Evolutionary conservation across 2,329 filamentous ascomycete genomes (phyloP).

Genomic region (Mollisia scopiformis): DNA sequence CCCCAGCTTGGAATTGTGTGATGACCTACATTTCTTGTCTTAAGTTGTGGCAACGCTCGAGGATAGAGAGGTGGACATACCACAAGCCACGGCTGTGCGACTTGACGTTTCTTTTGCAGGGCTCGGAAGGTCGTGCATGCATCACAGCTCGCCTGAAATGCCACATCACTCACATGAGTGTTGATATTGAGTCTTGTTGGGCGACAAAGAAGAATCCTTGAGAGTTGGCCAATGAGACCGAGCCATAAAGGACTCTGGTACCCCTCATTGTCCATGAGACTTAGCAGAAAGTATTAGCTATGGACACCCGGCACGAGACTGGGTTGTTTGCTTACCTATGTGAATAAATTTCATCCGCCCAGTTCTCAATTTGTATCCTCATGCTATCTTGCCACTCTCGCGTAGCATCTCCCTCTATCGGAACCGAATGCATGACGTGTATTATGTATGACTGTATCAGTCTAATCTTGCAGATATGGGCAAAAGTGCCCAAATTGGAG

Average conservation of each 20-base stretch:
- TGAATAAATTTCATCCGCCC: slow-evolving; percentile 13
- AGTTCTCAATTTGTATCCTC: slow-evolving; percentile 17
- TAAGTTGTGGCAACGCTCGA: background rate
- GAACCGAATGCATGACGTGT: slow-evolving; percentile 15
- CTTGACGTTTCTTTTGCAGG: slow-evolving; percentile 18
- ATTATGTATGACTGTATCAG: slow-evolving; percentile 18
- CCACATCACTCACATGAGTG: slow-evolving; percentile 9
- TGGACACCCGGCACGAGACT: background rate
- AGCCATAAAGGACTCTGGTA: slow-evolving; percentile 21
- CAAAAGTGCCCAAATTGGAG: slow-evolving; percentile 10
- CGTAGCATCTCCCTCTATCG: slow-evolving; percentile 7
- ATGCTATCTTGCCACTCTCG: slow-evolving; percentile 19
- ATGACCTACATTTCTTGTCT: background rate
- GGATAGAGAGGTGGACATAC: background rate
- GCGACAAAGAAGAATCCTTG: slow-evolving; percentile 11
- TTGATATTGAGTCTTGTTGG: slow-evolving; percentile 11
- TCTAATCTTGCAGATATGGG: slow-evolving; percentile 17
- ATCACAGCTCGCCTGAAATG: slow-evolving; percentile 17
- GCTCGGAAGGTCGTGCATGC: slow-evolving; percentile 19
- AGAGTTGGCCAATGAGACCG: slow-evolving; percentile 16
- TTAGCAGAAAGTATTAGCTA: background rate
- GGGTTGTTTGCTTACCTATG: background rate
- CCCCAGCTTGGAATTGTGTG: slow-evolving; percentile 27
- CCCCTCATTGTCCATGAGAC: slow-evolving; percentile 11
- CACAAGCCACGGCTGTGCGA: slow-evolving; percentile 20